Conservation (phyloP, 2,329 filamentous ascomycete species). For the Diplocarpon mali region DNA sequence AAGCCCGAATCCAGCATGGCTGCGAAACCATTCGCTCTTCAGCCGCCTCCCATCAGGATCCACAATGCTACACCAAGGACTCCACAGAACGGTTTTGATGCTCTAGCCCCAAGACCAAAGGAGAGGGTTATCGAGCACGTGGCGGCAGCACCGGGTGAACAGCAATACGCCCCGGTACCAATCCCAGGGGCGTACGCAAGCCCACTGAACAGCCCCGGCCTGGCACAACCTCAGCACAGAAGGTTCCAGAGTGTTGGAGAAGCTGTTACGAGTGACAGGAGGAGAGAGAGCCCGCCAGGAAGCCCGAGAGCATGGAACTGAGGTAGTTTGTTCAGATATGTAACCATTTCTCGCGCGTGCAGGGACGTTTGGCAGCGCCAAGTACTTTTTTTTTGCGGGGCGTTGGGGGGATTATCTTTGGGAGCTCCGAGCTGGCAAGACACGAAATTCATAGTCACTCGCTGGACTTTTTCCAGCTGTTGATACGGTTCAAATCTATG, state of each 20-base stretch:
- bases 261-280: slow-evolving; percentile 23
- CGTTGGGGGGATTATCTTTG: slow-evolving; percentile 2
- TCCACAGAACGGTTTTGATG: slow-evolving; percentile 50
- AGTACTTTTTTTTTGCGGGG: neutral
- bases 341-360: slow-evolving; percentile 3
- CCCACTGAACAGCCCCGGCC: slow-evolving; percentile 38
- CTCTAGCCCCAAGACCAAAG: slow-evolving; percentile 26
- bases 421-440: neutral
- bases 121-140: slow-evolving; percentile 48
- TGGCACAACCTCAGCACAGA: slow-evolving; percentile 30
- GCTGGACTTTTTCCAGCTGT: slow-evolving; percentile 12
- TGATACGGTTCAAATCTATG: slow-evolving; percentile 12
- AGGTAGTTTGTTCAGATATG: slow-evolving; percentile 1
- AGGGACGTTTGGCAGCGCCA: neutral
- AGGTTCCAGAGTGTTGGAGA: slow-evolving; percentile 21
- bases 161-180: slow-evolving; percentile 73
- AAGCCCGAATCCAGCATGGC: slow-evolving; percentile 48
- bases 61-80: slow-evolving; percentile 66
- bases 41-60: slow-evolving; percentile 71
- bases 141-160: slow-evolving; percentile 65
- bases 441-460: slow-evolving; percentile 9
- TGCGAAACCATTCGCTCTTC: slow-evolving; percentile 66
- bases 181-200: slow-evolving; percentile 75
- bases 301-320: slow-evolving; percentile 23
- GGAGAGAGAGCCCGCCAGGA: slow-evolving; percentile 25